Base-by-base conservation (phyloP, 805 yeast species). In the Vanderwaltozyma tropicalis region DNA sequence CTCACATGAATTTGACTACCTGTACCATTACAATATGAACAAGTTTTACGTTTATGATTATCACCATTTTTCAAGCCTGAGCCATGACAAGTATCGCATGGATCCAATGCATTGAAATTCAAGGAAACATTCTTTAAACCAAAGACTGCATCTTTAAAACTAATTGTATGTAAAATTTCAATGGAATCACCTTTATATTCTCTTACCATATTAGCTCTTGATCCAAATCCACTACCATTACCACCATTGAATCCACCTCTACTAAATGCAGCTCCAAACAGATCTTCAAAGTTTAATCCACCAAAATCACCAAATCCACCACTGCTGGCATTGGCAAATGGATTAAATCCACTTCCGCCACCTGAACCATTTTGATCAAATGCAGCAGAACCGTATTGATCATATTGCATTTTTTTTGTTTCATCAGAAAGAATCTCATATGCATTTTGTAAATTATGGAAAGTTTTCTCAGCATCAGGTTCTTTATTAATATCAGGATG, bases 401-500 rank as follows among this genome's bases (percentile, higher is more conserved):
- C 98, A 52, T 77, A 92, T 55, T 92, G 95, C 38, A 79, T 74
- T 51, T 86, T 76, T 69, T 89, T 89, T 16, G 74, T 74, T 38
- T 85, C 82, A 57, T 87, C 94, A 32, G 86, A 78, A 53, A 92
- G 68, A 27, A 92, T 75, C 61, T 92, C 99, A 55, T 94, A 92
- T 1, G 96, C 94, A 46, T 83, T 92, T 56, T 89, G 97, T 46
- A 92, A 74, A 52, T 83, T 85, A 54, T 92, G 97, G 65, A 92
- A 92, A 59, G 78, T 78, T 54, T 76, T 75, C 50, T 89, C 95
- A 0, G 97, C 92, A 15, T 74, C 89, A 19, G 75, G 73, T 45
- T 84, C 96, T 61, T 89, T 92, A 61, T 89, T 92, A 32, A 92
- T 84, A 65, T 92, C 99, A 0, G 99, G 99, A 61, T 92, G 99